Evolutionary conservation across 129 eudicot genomes (phyloP).

Genomic region (Chrysanthemum seticuspe): DNA sequence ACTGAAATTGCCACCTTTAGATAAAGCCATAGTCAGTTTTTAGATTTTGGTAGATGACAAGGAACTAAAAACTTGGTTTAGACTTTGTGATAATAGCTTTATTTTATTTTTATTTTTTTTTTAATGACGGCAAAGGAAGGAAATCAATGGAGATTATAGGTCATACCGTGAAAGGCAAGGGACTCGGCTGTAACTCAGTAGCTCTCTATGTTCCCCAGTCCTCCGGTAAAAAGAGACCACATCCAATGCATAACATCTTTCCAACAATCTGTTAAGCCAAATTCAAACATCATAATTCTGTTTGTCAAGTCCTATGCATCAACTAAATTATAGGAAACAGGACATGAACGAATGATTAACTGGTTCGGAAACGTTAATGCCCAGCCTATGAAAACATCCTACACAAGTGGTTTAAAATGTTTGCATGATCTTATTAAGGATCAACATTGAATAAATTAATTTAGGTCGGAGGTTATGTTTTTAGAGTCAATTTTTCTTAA

Average conservation of each 20-base stretch:
- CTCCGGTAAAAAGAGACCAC: slow-evolving; percentile 95
- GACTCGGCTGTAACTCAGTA: slow-evolving; percentile 62
- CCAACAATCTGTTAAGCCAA: slow-evolving; percentile 59
- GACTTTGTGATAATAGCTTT: not conserved
- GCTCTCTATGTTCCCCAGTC: slow-evolving; percentile 95
- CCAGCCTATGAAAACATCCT: not conserved
- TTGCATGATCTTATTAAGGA: slow-evolving; percentile 11
- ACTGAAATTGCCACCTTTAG: no score
- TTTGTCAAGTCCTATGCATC: slow-evolving; percentile 8
- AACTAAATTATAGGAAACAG: slow-evolving; percentile 8
- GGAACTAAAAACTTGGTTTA: not conserved
- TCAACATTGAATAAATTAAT: not conserved
- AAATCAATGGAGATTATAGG: slow-evolving; percentile 14
- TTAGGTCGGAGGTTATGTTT: not conserved
- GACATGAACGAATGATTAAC: slow-evolving; percentile 11
- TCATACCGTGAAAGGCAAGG: slow-evolving; percentile 83
- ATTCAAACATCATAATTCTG: slow-evolving; percentile 6
- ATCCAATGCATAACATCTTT: slow-evolving; percentile 90
- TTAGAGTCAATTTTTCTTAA: no score
- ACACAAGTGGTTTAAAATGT: not conserved
- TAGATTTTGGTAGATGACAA: no score
- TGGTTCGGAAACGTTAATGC: not conserved
- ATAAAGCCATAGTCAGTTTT: no score
- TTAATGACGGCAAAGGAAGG: not conserved
- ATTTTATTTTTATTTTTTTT: not conserved